Evolutionary conservation across 2,329 filamentous ascomycete genomes (phyloP), one percentile per base, ranked within the genome.

Genomic region (Ophiosphaerella herpotricha): DNA sequence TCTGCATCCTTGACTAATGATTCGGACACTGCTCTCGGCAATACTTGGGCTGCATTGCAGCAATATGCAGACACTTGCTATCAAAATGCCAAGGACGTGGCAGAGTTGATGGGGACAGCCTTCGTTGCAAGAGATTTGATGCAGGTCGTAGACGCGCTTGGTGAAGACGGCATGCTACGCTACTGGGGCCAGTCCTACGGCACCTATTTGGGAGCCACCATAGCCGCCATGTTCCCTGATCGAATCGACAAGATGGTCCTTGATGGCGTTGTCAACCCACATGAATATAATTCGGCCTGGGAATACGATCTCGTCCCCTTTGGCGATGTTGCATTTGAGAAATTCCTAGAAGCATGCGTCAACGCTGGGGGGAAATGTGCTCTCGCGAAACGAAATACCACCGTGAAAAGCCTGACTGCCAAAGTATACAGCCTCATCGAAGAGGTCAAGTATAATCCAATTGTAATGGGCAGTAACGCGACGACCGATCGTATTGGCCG

Each of bases 241-340:
- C 45, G 57, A 7, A 55, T 66, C 8, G 52, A 53, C 2, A 36
- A 55, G 9, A 39, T 66, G 9, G 39, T 66, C 32, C 26, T 79
- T 1, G 77, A 80, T 50, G 77, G 75, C 3, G 71, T 78, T 3
- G 67, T 73, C 1, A 71, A 77, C 33, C 6, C 43, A 5, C 9
- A 50, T 5, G 37, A 55, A 14, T 55, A 58, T 32, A 46, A 36
- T 14, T 2, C 36, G 13, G 39, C 21, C 16, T 32, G 34, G 21
- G 18, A 35, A 13, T 18, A 24, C 26, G 21, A 11, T 4, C 13
- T 11, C 9, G 26, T 43, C 9, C 21, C 33, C 5, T 11, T n/a
- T 11, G 41, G 26, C 14, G 41, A 43, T 11, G 12, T 4, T 5
- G 24, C 41, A 1, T 36, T 24, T 7, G 14, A 31, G 12, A 23